phyloP scores from a whole-genome alignment of 139 green algal species.

The Micractinium sp. region DNA sequence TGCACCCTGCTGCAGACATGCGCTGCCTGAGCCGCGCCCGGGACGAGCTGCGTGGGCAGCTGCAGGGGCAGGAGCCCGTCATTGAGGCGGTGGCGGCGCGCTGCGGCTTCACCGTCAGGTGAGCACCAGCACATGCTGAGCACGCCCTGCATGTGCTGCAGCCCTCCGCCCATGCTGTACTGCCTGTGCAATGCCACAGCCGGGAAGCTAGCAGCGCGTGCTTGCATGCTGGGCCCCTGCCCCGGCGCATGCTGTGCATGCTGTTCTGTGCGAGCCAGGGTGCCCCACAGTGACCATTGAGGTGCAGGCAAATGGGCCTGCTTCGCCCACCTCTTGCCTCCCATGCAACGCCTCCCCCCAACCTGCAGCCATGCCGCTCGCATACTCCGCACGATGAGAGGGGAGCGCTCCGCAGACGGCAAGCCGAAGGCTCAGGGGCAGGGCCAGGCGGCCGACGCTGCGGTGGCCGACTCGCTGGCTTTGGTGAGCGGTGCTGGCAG shows the following conservation, averaged over 20 bases:
- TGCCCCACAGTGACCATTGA: too few relatives aligned
- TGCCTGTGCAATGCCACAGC: too few relatives aligned
- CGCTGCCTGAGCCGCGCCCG: background rate
- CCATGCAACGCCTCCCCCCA: background rate
- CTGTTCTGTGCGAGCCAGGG: background rate
- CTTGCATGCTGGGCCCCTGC: too few relatives aligned
- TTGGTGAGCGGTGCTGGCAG: too few relatives aligned
- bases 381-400: background rate
- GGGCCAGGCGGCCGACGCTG: background rate
- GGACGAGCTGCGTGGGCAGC: background rate
- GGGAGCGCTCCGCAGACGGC: background rate
- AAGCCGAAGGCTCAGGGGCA: background rate
- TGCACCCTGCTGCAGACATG: constrained; percentile 5
- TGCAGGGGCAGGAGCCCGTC: background rate
- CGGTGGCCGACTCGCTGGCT: background rate
- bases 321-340: background rate
- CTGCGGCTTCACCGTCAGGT: constrained; percentile 15
- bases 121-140: background rate
- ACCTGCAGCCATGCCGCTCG: background rate
- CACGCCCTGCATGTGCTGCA: background rate
- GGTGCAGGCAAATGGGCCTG: background rate
- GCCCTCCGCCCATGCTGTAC: too few relatives aligned
- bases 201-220: too few relatives aligned
- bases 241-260: background rate
- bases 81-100: background rate